Evolutionary conservation across 192 early-diverging fungal genomes (phyloP).

Genomic region (Podila clonocystis): DNA sequence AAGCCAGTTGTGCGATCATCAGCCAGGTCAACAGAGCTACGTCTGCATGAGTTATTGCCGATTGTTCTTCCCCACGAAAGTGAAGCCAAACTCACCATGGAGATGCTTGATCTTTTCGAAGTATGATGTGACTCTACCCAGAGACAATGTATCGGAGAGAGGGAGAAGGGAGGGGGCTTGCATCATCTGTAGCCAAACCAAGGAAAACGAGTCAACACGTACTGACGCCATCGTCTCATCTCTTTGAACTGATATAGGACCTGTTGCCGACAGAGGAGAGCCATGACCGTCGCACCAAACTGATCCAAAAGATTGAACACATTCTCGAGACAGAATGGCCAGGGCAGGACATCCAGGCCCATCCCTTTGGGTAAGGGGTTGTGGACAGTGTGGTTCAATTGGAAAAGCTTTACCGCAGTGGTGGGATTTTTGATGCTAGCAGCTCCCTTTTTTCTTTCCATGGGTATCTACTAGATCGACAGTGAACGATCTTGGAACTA

Average conservation of each 20-base stretch:
- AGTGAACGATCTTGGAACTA: constrained; percentile 88
- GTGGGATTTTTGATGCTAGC: neutral
- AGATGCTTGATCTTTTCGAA: constrained; percentile 48
- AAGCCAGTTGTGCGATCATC: constrained; percentile 3
- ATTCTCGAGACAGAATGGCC: constrained; percentile 35
- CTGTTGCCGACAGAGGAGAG: constrained; percentile 42
- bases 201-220: neutral
- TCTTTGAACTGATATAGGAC: neutral
- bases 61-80: constrained; percentile 34
- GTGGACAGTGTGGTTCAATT: too few species aligned
- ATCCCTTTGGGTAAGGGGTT: constrained; percentile 35
- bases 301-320: constrained; percentile 36
- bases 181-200: neutral
- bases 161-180: too few species aligned
- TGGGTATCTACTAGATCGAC: constrained; percentile 69
- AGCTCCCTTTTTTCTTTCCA: neutral
- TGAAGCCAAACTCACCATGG: constrained; percentile 41
- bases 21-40: constrained; percentile 11
- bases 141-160: too few species aligned
- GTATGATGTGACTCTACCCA: neutral
- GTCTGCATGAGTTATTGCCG: constrained; percentile 35
- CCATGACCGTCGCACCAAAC: constrained; percentile 29
- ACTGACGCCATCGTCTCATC: neutral
- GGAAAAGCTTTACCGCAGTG: too few species aligned
- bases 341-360: constrained; percentile 38